phyloP scores from a whole-genome alignment of 2,329 filamentous ascomycete genomes.

The Fusarium lyarnte region DNA sequence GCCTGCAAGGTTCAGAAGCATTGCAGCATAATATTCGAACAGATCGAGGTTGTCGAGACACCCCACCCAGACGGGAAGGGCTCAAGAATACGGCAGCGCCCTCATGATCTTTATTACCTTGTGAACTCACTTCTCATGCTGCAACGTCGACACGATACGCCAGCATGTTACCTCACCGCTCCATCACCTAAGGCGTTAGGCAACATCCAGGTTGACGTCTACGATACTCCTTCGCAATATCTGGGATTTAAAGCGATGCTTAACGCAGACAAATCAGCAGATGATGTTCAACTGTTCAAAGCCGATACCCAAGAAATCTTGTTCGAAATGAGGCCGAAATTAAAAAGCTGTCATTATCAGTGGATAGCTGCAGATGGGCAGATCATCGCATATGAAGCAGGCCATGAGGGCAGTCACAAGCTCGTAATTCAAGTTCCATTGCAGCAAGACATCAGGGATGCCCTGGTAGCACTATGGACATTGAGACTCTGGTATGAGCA shows the following conservation, averaged over 20 bases:
- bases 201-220: constrained; percentile 2
- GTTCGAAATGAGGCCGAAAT: constrained; percentile 9
- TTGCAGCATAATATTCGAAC: constrained; percentile 21
- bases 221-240: rapidly evolving
- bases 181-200: constrained; percentile 11
- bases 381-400: constrained; percentile 1
- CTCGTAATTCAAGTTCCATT: neutral
- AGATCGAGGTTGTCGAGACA: neutral
- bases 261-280: constrained; percentile 7
- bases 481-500: constrained; percentile 26
- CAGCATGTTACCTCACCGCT: constrained; percentile 23
- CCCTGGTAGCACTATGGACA: constrained; percentile 18
- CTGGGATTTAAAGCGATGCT: constrained; percentile 8
- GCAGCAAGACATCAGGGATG: neutral
- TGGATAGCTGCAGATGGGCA: neutral
- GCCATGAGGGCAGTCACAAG: neutral
- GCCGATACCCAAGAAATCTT: neutral
- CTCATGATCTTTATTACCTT: constrained; percentile 22
- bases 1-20: neutral
- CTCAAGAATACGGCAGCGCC: neutral
- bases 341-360: constrained; percentile 15
- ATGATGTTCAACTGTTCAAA: constrained; percentile 2
- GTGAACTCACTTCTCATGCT: constrained; percentile 5
- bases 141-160: neutral
- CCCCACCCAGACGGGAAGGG: neutral